Conservation (phyloP, 805 yeast species). For the Pichia manshurica region DNA sequence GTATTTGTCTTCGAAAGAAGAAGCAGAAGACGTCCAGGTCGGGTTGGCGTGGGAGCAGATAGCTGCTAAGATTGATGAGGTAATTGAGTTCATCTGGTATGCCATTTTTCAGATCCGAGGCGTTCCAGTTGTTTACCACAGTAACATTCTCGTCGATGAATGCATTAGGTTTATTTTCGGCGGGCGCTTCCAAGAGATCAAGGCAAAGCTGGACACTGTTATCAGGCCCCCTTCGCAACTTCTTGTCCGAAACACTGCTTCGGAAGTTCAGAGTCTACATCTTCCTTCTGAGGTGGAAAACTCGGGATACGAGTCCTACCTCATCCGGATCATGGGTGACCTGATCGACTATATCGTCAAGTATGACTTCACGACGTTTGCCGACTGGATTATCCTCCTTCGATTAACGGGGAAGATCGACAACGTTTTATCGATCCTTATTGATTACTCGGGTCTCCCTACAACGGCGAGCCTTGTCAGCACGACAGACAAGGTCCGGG, state of each 20-base stretch:
- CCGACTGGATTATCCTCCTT: conserved; percentile 22
- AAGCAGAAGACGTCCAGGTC: conserved; percentile 17
- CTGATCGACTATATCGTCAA: conserved; percentile 54
- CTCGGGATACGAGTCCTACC: conserved; percentile 54
- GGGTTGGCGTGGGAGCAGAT: conserved; percentile 30
- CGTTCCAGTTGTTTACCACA: conserved; percentile 27
- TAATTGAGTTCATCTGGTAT: conserved; percentile 57
- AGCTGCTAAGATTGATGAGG: conserved; percentile 39
- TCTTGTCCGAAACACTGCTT: neutral
- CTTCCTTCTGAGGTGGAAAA: conserved; percentile 9
- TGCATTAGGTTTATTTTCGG: neutral
- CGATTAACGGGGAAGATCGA: conserved; percentile 26
- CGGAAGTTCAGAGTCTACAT: neutral
- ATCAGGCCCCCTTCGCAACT: neutral
- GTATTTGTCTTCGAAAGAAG: conserved; percentile 28
- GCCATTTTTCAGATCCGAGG: conserved; percentile 38
- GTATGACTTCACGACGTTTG: conserved; percentile 21
- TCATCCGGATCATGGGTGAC: conserved; percentile 61
- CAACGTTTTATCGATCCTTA: conserved; percentile 26
- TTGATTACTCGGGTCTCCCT: conserved; percentile 21
- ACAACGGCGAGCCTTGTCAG: conserved; percentile 14
- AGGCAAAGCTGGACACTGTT: neutral
- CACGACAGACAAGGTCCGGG: conserved; percentile 32
- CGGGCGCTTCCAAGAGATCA: neutral
- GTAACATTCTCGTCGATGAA: conserved; percentile 14